Evolutionary conservation across 306 rosid genomes (phyloP).

Genomic region (Coriaria nepalensis): DNA sequence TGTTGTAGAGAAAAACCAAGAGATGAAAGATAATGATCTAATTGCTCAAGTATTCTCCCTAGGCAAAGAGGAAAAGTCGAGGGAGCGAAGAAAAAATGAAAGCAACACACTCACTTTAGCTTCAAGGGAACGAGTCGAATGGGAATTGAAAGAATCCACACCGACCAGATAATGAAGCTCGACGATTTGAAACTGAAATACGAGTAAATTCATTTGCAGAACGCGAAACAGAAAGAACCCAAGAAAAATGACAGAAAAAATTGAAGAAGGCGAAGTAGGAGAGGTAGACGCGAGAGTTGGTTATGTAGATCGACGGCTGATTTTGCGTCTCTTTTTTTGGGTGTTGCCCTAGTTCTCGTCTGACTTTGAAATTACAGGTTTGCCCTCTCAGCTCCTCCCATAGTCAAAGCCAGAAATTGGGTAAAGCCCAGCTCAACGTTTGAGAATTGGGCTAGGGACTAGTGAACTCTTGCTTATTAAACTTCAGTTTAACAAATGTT

Average conservation of each 20-base stretch:
- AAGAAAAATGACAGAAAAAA: background rate
- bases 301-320: background rate
- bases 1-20: background rate
- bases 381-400: background rate
- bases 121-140: constrained; percentile 96
- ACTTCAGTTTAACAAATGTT: too few species aligned
- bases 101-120: constrained; percentile 57
- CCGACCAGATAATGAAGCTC: constrained; percentile 85
- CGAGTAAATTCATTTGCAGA: background rate
- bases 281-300: background rate
- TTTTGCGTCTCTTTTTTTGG: background rate
- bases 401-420: background rate
- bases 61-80: constrained; percentile 1
- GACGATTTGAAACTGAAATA: background rate
- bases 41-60: constrained; percentile 34
- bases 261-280: background rate
- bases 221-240: background rate
- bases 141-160: constrained; percentile 59
- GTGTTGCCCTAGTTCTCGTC: background rate
- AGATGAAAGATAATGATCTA: constrained; percentile 13
- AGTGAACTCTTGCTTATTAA: too few species aligned
- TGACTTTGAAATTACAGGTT: background rate
- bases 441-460: too few species aligned
- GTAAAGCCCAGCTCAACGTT: too few species aligned
- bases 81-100: constrained; percentile 12